Evolutionary conservation across 1,284 basidiomycete genomes (phyloP), one percentile per base, ranked within the genome.

Genomic region (Ganoderma meredithae): DNA sequence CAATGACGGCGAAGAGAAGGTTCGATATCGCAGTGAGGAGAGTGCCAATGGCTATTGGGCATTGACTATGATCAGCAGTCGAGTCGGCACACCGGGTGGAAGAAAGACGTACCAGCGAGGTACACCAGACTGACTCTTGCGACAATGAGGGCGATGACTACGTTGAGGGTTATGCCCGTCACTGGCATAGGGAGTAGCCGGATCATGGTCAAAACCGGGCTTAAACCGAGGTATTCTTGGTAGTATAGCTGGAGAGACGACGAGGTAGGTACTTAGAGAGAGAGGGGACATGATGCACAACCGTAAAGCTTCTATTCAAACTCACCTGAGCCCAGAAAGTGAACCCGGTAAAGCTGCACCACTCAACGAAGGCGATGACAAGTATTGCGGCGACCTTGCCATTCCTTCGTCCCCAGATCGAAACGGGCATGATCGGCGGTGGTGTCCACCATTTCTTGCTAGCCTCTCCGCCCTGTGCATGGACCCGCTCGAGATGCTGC

Each of bases 181-280:
- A 95, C 78, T 27, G 88, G 86, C 86, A 93, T 93, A 0, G 95
- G 95, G 3, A 96, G 72, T 71, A 96, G 84, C 7, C 93, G 89
- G 31, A 95, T 76, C 80, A 95, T 93, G 0, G 94, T 91, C 15
- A 85, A 82, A 36, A 96, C 81, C 0, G 92, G 86, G 7, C 80
- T 81, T 55, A 88, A 79, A 1, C 79, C 75, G 65, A 83, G 75
- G 74, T 89, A 94, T 61, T 88, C 83, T 73, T 94, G 91, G 75
- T 92, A 93, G 76, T 88, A 93, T 1, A 93, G 75, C 86, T 89
- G 64, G 44, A 49, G 10, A 25, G 10, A 10, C 25, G 12, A 19
- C 9, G 1, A 49, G 10, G 22, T n/a, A 10, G 10, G 22, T 49
- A 3, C n/a, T 49, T 9, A 25, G n/a, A 7, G 9, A 25, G n/a